Evolutionary conservation across 176 grass and related monocot genomes (phyloP).

Genomic region (Saccharum officinarum): DNA sequence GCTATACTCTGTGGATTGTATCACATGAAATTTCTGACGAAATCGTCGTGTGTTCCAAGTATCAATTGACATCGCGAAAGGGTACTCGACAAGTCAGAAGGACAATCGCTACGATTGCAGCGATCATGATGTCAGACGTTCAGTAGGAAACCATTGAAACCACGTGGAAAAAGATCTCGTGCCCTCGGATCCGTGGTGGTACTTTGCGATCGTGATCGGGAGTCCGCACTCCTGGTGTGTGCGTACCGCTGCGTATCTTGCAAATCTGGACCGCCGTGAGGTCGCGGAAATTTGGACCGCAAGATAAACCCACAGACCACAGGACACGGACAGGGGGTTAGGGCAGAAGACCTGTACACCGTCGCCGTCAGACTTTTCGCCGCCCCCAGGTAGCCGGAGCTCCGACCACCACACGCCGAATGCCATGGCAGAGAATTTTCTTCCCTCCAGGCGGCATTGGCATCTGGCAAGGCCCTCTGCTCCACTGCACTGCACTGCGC

Average conservation of each 20-base stretch:
- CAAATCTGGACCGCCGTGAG: neutral
- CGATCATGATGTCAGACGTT: neutral
- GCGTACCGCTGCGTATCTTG: neutral
- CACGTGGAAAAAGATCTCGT: neutral
- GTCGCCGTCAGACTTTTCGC: conserved; percentile 3
- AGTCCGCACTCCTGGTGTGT: too few relatives aligned
- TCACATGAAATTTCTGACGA: neutral
- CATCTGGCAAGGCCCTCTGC: too few relatives aligned
- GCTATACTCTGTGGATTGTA: neutral
- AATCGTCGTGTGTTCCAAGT: neutral
- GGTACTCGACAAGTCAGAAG: neutral
- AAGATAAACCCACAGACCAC: neutral
- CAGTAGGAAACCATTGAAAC: neutral
- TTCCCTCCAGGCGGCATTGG: neutral
- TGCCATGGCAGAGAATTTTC: neutral
- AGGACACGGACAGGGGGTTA: neutral
- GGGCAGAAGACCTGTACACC: neutral
- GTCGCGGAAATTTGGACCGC: neutral
- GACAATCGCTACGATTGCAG: neutral
- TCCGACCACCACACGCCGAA: conserved; percentile 3
- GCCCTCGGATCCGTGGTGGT: too few relatives aligned
- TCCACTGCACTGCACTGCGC: neutral
- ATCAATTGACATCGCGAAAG: neutral
- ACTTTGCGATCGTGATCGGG: neutral
- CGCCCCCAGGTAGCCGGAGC: neutral